Evolutionary conservation across 2,329 filamentous ascomycete genomes (phyloP).

Genomic region (Aspergillus chevalieri): DNA sequence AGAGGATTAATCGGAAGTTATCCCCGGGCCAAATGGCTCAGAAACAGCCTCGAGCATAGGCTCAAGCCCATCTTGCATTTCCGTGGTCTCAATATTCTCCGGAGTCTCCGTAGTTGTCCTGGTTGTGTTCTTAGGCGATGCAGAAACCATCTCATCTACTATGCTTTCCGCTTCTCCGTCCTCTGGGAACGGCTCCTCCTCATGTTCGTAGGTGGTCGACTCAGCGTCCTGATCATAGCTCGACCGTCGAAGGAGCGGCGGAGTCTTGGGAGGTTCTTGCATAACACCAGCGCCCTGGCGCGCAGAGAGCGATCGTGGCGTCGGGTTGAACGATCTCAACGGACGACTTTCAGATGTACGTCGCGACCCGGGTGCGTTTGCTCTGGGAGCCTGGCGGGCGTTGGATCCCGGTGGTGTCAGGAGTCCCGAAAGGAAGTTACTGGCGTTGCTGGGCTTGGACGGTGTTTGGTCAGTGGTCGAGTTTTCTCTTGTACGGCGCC

Average conservation of each 20-base stretch:
- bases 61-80: neutral
- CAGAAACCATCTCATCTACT: constrained; percentile 35
- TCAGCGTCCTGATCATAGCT: constrained; percentile 58
- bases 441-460: constrained; percentile 52
- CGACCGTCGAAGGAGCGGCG: constrained; percentile 50
- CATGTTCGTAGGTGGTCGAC: constrained; percentile 41
- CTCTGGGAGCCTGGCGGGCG: constrained; percentile 53
- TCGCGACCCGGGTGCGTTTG: constrained; percentile 24
- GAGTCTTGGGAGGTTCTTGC: constrained; percentile 41
- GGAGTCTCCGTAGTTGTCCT: neutral
- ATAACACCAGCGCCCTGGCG: constrained; percentile 22
- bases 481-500: constrained; percentile 65
- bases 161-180: constrained; percentile 47
- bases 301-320: constrained; percentile 23
- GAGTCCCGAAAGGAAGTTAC: constrained; percentile 67
- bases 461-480: constrained; percentile 51
- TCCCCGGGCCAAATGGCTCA: neutral
- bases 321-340: constrained; percentile 25
- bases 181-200: constrained; percentile 30
- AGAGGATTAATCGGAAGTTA: constrained; percentile 1
- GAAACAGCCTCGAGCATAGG: neutral
- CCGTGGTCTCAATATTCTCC: no score
- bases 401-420: constrained; percentile 83
- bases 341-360: constrained; percentile 31
- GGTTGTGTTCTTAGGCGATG: constrained; percentile 24